Conservation (phyloP, 768 basidiomycete species). For the Xerocomellus intermedius region DNA sequence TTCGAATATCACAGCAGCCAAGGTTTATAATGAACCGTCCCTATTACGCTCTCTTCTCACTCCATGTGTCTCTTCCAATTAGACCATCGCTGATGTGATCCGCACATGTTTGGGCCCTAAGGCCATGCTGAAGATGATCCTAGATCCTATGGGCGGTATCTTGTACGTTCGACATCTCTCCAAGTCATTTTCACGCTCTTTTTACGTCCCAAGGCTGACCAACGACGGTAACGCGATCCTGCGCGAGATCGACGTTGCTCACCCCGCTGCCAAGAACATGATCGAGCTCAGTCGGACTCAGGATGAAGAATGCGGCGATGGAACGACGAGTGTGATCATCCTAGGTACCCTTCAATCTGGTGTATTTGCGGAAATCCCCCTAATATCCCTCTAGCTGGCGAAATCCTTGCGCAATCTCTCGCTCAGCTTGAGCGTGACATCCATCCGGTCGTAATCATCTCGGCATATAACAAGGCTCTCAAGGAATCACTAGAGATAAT, state of each 20-base stretch:
- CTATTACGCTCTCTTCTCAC: background rate
- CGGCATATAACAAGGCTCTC: constrained; percentile 95
- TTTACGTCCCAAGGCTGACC: constrained; percentile 60
- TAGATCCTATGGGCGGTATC: constrained; percentile 99
- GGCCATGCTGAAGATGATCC: constrained; percentile 99
- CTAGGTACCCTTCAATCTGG: constrained; percentile 57
- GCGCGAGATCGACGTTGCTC: constrained; percentile 97
- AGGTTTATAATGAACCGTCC: constrained; percentile 45
- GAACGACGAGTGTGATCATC: constrained; percentile 97
- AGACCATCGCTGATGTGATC: constrained; percentile 99
- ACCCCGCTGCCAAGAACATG: constrained; percentile 99
- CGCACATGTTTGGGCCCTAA: constrained; percentile 96
- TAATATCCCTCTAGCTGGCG: constrained; percentile 60
- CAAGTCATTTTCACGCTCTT: background rate
- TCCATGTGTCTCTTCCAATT: background rate
- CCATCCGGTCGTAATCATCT: constrained; percentile 98
- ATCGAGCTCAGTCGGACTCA: constrained; percentile 97
- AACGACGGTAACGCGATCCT: constrained; percentile 99
- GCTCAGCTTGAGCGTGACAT: constrained; percentile 94
- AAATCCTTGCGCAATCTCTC: constrained; percentile 94
- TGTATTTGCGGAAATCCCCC: background rate
- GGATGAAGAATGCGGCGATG: constrained; percentile 98
- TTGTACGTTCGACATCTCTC: constrained; percentile 51
- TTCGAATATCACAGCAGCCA: constrained; percentile 96
- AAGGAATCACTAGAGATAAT: constrained; percentile 89